phyloP scores from a whole-genome alignment of 139 green algal species.

The Raphidocelis subcapitata region DNA sequence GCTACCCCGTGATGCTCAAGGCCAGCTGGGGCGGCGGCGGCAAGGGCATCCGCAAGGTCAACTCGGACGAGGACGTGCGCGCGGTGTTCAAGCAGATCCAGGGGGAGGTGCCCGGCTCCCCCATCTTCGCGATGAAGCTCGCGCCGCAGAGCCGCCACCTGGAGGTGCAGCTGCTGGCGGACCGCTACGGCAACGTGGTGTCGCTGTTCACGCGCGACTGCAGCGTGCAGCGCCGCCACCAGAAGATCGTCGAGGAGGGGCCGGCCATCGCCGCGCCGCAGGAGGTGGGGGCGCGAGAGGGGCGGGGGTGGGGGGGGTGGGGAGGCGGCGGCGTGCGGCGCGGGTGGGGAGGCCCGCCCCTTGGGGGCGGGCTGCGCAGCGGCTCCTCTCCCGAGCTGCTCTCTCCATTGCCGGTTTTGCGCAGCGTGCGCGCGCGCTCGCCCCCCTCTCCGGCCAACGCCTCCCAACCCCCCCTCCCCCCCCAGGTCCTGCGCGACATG shows the following conservation, averaged over 20 bases:
- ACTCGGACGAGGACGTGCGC: constrained; percentile 69
- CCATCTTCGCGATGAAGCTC: constrained; percentile 98
- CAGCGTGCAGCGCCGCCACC: constrained; percentile 92
- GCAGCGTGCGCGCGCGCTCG: no score
- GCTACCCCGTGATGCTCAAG: constrained; percentile 97
- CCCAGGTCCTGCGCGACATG: constrained; percentile 66
- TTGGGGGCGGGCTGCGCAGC: no score
- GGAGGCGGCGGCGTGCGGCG: no score
- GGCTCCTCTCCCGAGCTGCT: no score
- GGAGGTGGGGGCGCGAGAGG: constrained; percentile 1
- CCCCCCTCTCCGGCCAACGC: no score
- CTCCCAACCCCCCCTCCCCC: background rate
- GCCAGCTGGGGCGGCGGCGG: constrained; percentile 95
- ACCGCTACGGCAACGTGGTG: constrained; percentile 79
- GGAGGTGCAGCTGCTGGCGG: constrained; percentile 96
- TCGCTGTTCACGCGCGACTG: constrained; percentile 93
- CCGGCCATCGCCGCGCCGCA: constrained; percentile 72
- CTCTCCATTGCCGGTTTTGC: no score
- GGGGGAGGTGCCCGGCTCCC: constrained; percentile 90
- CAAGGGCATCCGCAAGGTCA: constrained; percentile 93
- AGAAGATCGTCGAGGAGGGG: constrained; percentile 99
- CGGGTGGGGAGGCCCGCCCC: no score
- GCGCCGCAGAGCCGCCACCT: constrained; percentile 81
- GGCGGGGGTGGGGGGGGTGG: no score
- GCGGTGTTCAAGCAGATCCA: constrained; percentile 79